Base-by-base conservation (phyloP, 2,329 filamentous ascomycete species). In the Helminthosporium solani region DNA sequence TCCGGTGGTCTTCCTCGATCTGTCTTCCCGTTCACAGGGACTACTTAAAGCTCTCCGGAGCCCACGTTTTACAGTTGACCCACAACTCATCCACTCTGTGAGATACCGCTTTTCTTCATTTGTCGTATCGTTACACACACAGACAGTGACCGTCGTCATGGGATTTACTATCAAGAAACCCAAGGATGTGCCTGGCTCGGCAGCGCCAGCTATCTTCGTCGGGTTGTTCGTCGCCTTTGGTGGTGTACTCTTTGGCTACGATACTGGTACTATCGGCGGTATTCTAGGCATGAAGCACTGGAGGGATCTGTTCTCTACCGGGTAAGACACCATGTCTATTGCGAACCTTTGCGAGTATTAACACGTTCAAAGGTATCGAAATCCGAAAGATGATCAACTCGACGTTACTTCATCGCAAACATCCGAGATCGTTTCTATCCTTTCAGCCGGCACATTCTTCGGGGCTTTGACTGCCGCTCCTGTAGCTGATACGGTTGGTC, bases 401-500 rank as follows among this genome's bases (percentile, higher is more conserved):
- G 66, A 68, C 48, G 56, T 70, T 40, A 66, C 62, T 12, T 60
- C 68, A n/a, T 41, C 42, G 2, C 78, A 92, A 67, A 82, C 83
- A 20, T 86, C 88, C 20, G 75, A 86, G 52, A 86, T 91, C 46
- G 88, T 94, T 40, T 87, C 88, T 14, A 92, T 95, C 53, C 78
- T 95, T 28, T 94, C 88, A 50, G 87, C 85, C 30, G 89, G 89
- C 40, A 94, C 88, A 20, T 84, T 88, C 57, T 73, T 89, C 45
- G 90, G 89, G 43, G 80, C 89, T 27, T 75, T 94, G 20, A 70
- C 85, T 12, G 82, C 87, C 28, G 87, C 87, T 5, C 87, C 64
- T 15, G 45, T 57, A 5, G 88, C 83, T 39, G 90, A 95, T 66
- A 70, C 75, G 33, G 70, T 87, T 40, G 88, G 88, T 47, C 85